Evolutionary conservation across 108 stramenopile genomes (phyloP).

Genomic region (Cyclostephanos tholiformis): DNA sequence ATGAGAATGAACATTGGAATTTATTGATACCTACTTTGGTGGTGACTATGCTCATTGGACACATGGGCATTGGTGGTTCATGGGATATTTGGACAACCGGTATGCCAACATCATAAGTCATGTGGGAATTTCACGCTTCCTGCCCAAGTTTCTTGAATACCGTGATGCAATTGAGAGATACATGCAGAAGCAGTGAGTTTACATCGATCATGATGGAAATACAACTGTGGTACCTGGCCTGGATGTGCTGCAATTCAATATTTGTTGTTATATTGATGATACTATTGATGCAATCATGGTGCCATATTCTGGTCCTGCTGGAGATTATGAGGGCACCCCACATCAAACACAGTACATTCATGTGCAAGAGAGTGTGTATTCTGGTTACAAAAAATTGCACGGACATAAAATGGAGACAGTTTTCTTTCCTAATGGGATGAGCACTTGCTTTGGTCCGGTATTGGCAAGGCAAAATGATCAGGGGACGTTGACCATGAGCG

Average conservation of each 20-base stretch:
- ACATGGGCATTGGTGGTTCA: neutral
- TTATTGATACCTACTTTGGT: neutral
- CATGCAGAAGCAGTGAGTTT: neutral
- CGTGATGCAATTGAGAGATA: constrained; percentile 1
- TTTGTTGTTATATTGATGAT: no score
- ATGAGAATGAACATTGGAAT: neutral
- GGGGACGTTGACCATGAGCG: constrained; percentile 9
- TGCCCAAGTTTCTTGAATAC: neutral
- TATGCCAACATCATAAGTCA: constrained; percentile 6
- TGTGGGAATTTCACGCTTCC: neutral
- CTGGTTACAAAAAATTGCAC: constrained; percentile 31
- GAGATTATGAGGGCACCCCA: constrained; percentile 28
- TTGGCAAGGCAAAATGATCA: constrained; percentile 1
- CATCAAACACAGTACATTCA: neutral
- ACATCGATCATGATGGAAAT: neutral
- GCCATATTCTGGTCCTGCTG: constrained; percentile 28
- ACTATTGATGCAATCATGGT: constrained; percentile 11
- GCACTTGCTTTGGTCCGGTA: constrained; percentile 25
- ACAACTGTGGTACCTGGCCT: neutral
- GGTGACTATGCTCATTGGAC: neutral
- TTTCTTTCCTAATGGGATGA: constrained; percentile 30
- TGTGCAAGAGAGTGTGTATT: constrained; percentile 14
- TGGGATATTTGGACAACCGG: neutral
- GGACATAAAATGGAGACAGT: constrained; percentile 25
- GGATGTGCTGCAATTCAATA: no score